Percentiles rank a stretch among this genome's conserved stretches.
Evolutionary conservation across 306 rosid genomes (phyloP).

Genomic region (Vigna mungo): DNA sequence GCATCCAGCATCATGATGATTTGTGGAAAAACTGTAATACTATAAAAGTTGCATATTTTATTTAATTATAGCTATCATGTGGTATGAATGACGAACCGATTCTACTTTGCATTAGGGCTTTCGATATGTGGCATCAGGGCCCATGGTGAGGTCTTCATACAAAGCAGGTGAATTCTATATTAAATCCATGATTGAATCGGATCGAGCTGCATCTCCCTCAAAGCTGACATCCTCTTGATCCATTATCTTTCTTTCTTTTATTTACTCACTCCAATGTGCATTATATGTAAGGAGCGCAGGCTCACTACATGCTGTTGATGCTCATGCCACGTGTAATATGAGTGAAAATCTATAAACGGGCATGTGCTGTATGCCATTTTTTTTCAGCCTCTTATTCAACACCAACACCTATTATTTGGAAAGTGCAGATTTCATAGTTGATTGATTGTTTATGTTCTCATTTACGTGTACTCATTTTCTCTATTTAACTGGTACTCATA

Average conservation of each 20-base stretch:
- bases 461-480: background rate
- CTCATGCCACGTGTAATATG: conserved; percentile 37
- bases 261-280: conserved; percentile 38
- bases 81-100: conserved; percentile 34
- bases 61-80: conserved; percentile 39
- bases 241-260: conserved; percentile 1
- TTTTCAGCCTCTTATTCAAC: background rate
- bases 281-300: conserved; percentile 38
- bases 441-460: conserved; percentile 10
- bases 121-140: conserved; percentile 93
- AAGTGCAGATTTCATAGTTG: conserved; percentile 12
- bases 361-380: conserved; percentile 23
- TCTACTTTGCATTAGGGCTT: conserved; percentile 68
- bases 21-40: conserved; percentile 18
- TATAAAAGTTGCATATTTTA: conserved; percentile 22
- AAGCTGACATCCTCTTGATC: conserved; percentile 55
- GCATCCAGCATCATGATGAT: conserved; percentile 33
- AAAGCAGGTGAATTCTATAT: conserved; percentile 95
- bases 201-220: conserved; percentile 73
- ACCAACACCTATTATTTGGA: conserved; percentile 22
- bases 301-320: conserved; percentile 45
- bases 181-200: conserved; percentile 93
- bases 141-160: conserved; percentile 94
- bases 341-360: conserved; percentile 25
- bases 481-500: background rate